These are phyloP conservation scores for Sclerotinia nivalis DNA, from an alignment of 2,329 filamentous ascomycete species.

Conservation along the genomic window DNA sequence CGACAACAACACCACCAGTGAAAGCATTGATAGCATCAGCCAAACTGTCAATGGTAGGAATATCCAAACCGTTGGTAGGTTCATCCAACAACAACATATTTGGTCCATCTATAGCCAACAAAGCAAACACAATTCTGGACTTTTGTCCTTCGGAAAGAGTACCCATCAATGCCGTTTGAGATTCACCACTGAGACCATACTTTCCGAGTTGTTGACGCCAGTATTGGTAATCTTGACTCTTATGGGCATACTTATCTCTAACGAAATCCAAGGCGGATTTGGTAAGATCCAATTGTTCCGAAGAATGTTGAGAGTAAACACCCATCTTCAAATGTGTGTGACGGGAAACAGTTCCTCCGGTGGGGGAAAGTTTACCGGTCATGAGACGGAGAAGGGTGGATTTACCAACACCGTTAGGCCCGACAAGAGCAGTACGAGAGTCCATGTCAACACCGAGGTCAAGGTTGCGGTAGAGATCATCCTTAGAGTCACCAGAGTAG, in stretches of 20 bases:
- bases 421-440: slow-evolving; percentile 93
- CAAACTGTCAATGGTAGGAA: slow-evolving; percentile 95
- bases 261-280: slow-evolving; percentile 98
- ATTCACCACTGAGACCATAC: slow-evolving; percentile 89
- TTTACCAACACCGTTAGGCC: slow-evolving; percentile 98
- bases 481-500: slow-evolving; percentile 84
- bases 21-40: slow-evolving; percentile 96
- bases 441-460: slow-evolving; percentile 99
- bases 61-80: slow-evolving; percentile 99
- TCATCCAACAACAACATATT: slow-evolving; percentile 99
- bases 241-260: slow-evolving; percentile 85
- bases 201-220: slow-evolving; percentile 96
- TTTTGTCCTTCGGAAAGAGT: slow-evolving; percentile 97
- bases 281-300: slow-evolving; percentile 96
- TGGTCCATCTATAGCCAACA: slow-evolving; percentile 90
- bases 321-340: slow-evolving; percentile 99
- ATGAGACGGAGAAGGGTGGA: slow-evolving; percentile 94
- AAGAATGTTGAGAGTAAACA: slow-evolving; percentile 97
- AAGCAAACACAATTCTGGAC: slow-evolving; percentile 95
- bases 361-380: slow-evolving; percentile 91
- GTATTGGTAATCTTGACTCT: slow-evolving; percentile 98
- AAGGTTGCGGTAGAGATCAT: slow-evolving; percentile 94
- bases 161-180: slow-evolving; percentile 96
- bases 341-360: slow-evolving; percentile 75
- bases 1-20: slow-evolving; percentile 93